Evolutionary conservation across 2,329 filamentous ascomycete species (phyloP).

Genomic region (Sphaerulina musiva): DNA sequence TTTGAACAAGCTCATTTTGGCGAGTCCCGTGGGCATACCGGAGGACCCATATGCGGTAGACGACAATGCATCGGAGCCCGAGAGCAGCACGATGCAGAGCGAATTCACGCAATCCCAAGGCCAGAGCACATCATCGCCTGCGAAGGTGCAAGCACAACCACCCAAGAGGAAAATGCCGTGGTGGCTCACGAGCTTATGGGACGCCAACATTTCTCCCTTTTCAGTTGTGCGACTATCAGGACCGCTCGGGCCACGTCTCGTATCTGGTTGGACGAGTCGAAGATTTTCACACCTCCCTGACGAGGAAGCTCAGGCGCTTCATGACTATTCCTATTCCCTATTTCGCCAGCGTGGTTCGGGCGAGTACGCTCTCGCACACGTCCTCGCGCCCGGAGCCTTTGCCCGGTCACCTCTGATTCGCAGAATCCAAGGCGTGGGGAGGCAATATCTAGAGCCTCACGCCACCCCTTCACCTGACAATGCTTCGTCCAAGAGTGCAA

Average conservation of each 20-base stretch:
- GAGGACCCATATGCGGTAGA: slow-evolving; percentile 86
- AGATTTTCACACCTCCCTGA: slow-evolving; percentile 82
- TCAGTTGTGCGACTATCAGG: slow-evolving; percentile 81
- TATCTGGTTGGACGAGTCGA: slow-evolving; percentile 89
- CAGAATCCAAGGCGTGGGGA: slow-evolving; percentile 76
- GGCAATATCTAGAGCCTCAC: slow-evolving; percentile 51
- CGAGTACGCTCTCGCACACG: slow-evolving; percentile 86
- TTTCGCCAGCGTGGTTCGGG: slow-evolving; percentile 89
- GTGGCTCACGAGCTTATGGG: slow-evolving; percentile 93
- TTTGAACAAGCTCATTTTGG: slow-evolving; percentile 91
- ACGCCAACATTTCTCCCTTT: slow-evolving; percentile 93
- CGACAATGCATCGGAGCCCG: slow-evolving; percentile 64
- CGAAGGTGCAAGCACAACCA: slow-evolving; percentile 36
- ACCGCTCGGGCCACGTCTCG: slow-evolving; percentile 81
- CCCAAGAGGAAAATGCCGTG: slow-evolving; percentile 62
- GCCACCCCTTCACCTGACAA: slow-evolving; percentile 25
- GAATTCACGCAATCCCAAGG: slow-evolving; percentile 62
- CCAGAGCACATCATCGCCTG: slow-evolving; percentile 27
- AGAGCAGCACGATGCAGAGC: slow-evolving; percentile 63
- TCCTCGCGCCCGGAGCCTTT: slow-evolving; percentile 88
- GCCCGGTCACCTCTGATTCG: slow-evolving; percentile 82
- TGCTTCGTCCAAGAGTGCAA: slow-evolving; percentile 42
- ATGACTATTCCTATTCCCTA: slow-evolving; percentile 89
- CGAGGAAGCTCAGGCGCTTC: slow-evolving; percentile 74
- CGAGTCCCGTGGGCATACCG: slow-evolving; percentile 87